Percentiles rank a stretch among this genome's conserved stretches.
These are phyloP conservation scores for Bipolaris victoriae DNA, from an alignment of 2,329 filamentous ascomycete species.

Conservation along the genomic window DNA sequence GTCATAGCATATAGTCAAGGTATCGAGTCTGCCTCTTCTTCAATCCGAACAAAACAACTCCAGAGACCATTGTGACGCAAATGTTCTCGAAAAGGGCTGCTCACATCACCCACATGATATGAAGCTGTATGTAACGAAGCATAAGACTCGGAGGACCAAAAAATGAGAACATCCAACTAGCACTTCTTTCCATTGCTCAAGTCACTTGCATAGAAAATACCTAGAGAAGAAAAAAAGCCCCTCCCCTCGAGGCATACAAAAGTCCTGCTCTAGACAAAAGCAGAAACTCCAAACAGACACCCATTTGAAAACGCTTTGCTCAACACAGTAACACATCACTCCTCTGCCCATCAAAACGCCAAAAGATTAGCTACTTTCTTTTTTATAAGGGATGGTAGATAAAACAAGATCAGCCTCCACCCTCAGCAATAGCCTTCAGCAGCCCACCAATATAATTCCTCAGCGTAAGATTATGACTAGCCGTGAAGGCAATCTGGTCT, in stretches of 20 bases:
- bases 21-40: neutral
- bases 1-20: neutral
- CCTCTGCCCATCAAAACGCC: neutral
- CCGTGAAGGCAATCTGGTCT: slow-evolving; percentile 69
- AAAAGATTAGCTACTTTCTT: neutral
- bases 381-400: neutral
- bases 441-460: slow-evolving; percentile 48
- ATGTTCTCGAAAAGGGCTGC: too few relatives aligned
- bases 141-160: neutral
- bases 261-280: neutral
- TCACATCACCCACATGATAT: too few relatives aligned
- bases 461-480: slow-evolving; percentile 66
- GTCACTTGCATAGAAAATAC: neutral
- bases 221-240: neutral
- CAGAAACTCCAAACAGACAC: neutral
- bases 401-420: slow-evolving; percentile 28
- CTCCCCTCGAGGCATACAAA: neutral
- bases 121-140: too few relatives aligned
- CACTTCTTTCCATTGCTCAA: neutral
- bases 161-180: neutral
- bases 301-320: neutral
- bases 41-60: too few relatives aligned
- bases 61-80: too few relatives aligned
- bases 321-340: neutral
- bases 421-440: slow-evolving; percentile 45